Evolutionary conservation across 257 asterid species (phyloP), one percentile per base, ranked within the genome.

Genomic region (Salvia splendens): DNA sequence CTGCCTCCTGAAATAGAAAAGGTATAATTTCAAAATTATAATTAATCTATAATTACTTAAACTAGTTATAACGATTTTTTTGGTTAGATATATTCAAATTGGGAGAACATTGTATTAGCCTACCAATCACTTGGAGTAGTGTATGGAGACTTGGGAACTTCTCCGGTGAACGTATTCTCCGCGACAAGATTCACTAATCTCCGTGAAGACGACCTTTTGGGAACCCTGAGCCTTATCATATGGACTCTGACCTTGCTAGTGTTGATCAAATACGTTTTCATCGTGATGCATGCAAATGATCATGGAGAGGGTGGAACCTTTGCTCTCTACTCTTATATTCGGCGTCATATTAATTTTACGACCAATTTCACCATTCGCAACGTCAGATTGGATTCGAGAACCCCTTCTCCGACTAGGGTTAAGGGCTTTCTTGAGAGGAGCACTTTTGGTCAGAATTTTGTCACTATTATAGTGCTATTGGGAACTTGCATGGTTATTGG

Each of bases 251-350:
- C 91, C 2, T 10, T 65, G 5, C 70, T 89, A 1, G 86, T 79
- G 10, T 67, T 89, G 82, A 64, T 89, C 16, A 87, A 89, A 43
- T 89, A 89, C 17, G 90, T 80, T 7, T 89, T 87, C 79, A 75
- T 89, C 32, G 96, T 87, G 12, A 64, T 83, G 5, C 82, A 82
- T 20, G 95, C 93, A 0, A 76, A 89, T 52, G 95, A 89, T 76
- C 85, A 89, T 16, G 96, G 96, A 3, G 96, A 89, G 75, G 96
- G 95, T 4, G 95, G 96, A 0, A 85, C 96, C 4, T 89, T 89
- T 38, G 93, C 96, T n/a, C 70, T 85, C 67, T 89, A 89, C 54
- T 89, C 93, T 0, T 76, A 68, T 40, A 75, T 87, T 5, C 79
- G 85, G 14, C 83, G 81, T 12, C 89, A 85, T 60, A 32, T 89